phyloP scores from a whole-genome alignment of 2,329 filamentous ascomycete species.

The Gyromitra esculenta region DNA sequence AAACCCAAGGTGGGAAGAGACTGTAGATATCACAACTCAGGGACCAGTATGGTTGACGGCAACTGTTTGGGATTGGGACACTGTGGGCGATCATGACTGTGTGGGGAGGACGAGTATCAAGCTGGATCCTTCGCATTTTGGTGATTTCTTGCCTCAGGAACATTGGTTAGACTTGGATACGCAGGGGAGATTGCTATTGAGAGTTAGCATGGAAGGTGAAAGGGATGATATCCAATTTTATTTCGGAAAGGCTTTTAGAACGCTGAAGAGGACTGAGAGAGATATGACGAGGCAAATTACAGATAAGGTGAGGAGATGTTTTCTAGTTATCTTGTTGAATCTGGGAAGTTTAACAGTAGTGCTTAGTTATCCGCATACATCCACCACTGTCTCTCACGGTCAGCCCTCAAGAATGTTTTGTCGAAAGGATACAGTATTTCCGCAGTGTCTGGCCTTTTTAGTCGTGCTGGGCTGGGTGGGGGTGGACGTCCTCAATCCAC shows the following conservation, averaged over 20 bases:
- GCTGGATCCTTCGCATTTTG: constrained; percentile 96
- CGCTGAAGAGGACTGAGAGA: constrained; percentile 91
- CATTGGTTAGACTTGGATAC: constrained; percentile 98
- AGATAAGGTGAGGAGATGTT: constrained; percentile 77
- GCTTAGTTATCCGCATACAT: constrained; percentile 88
- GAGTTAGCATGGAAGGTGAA: constrained; percentile 98
- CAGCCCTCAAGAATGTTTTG: constrained; percentile 78
- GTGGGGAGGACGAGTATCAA: constrained; percentile 97
- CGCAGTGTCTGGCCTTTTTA: constrained; percentile 75
- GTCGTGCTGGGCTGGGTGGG: constrained; percentile 66
- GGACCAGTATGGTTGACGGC: constrained; percentile 93
- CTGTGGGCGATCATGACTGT: constrained; percentile 95
- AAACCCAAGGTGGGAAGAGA: constrained; percentile 97
- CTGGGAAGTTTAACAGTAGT: constrained; percentile 25
- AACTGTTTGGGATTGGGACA: constrained; percentile 98
- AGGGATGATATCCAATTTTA: constrained; percentile 98
- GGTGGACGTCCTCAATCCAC: constrained; percentile 63
- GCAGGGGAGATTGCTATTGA: constrained; percentile 85
- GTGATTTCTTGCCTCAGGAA: constrained; percentile 92
- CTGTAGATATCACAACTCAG: constrained; percentile 92
- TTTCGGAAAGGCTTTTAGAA: constrained; percentile 95
- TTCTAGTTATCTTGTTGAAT: constrained; percentile 17
- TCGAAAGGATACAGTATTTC: constrained; percentile 76
- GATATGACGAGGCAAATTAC: constrained; percentile 99
- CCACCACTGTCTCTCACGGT: constrained; percentile 83